Evolutionary conservation across 1,284 basidiomycete species (phyloP), one percentile per base, ranked within the genome.

Genomic region (Abortiporus biennis): DNA sequence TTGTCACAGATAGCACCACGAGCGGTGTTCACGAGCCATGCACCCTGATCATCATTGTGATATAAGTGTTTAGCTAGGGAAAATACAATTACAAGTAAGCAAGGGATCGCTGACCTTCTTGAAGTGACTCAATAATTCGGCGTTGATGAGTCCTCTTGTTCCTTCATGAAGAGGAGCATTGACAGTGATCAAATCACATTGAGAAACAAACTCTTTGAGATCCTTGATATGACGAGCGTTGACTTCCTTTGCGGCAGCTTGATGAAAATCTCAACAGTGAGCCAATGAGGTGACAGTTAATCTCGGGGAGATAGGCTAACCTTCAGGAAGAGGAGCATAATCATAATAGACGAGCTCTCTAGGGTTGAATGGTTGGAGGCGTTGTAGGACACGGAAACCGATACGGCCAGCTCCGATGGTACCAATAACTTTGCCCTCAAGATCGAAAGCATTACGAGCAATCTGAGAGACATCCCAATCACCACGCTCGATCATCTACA

Each of bases 281-380:
- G 23, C 6, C n/a, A 38, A 8, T 6, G 9, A 40, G 13, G 15
- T n/a, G 35, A 38, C 11, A 13, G 12, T 22, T 6, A 6, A 27
- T 22, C 6, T 8, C 16, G 19, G 13, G 36, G 30, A 51, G n/a
- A n/a, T n/a, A n/a, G n/a, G n/a, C n/a, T n/a, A n/a, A 78, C 78
- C 73, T 49, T 69, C 69, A n/a, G 89, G 86, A 30, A 93, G 76
- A 46, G 85, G 69, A 13, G 78, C 72, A 64, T 95, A 94, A 68
- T 95, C 92, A 62, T 85, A 94, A 75, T 92, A 94, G 39, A 94
- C 65, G 33, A 95, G 77, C 59, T 94, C 88, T 64, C 92, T 92
- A 73, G 77, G 80, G 66, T 92, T 74, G 67, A 96, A 95, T 1
- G 89, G 85, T 45, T 76, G 58, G 38, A 96, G 69, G 45, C 92